Base-by-base conservation (phyloP, 176 grass and related monocot genomes). In the Cocos nucifera region DNA sequence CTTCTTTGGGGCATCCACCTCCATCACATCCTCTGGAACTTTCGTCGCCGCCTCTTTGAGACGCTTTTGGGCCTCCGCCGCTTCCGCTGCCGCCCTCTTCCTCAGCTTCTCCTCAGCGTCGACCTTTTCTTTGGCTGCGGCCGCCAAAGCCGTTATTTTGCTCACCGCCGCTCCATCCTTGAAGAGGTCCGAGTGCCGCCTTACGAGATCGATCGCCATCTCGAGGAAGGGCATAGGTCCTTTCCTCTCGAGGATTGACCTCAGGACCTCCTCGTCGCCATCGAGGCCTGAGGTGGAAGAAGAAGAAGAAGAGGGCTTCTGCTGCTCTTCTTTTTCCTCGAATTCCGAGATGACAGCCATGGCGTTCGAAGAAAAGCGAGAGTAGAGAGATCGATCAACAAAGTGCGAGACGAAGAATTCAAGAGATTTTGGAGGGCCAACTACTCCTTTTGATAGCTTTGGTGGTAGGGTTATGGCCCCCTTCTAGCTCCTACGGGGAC, bases 341-440 rank as follows among this genome's bases (percentile, higher is more conserved):
- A 97, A 61, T 60, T 91, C 92, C 26, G 92, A 91, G 65, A 97
- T 85, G 69, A 91, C 80, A 63, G 87, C 92, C 87, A 97, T 97
- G 39, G 28, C 48, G 27, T 17, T 53, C 35, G 35, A 44, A 44
- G 35, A 14, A 44, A 44, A 14, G 35, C 1, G 0, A 44, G 35
- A 44, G 35, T 12, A 44, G 35, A 44, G 6, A 12, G 35, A 10
- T 44, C 35, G 35, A 44, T 9, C 8, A 39, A 12, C 10, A 10
- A 44, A 44, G 8, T 0, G 7, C 9, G 10, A 12, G 6, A 44
- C 35, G 35, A 44, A 12, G 35, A 44, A 12, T 44, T 12, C 0
- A 44, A 44, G 8, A 44, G 35, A 44, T 2, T 44, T 44, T 44
- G 35, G 35, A 44, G 35, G 9, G 26, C 26, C 26, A 27, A 27